Evolutionary conservation across 2,329 filamentous ascomycete species (phyloP).

Genomic region (Talaromyces pinophilus): DNA sequence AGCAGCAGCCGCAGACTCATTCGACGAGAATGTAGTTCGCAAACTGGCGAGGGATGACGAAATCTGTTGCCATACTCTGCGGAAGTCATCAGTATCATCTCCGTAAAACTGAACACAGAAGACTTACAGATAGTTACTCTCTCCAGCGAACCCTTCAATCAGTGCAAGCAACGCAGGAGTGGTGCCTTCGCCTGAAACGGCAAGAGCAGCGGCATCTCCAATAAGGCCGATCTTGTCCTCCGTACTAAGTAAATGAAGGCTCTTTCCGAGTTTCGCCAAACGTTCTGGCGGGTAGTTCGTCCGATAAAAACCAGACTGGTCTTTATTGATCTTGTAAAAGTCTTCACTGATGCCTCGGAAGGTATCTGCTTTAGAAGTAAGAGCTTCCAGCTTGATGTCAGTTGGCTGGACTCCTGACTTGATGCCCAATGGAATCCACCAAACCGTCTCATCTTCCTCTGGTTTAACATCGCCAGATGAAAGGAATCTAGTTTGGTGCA

Average conservation of each 20-base stretch:
- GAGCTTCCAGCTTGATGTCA: slow-evolving; percentile 64
- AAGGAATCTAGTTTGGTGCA: slow-evolving; percentile 87
- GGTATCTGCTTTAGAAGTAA: slow-evolving; percentile 75
- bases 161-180: slow-evolving; percentile 82
- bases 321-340: slow-evolving; percentile 93
- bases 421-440: slow-evolving; percentile 92
- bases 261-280: slow-evolving; percentile 74
- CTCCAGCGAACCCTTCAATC: slow-evolving; percentile 77
- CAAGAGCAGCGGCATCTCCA: slow-evolving; percentile 84
- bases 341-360: slow-evolving; percentile 67
- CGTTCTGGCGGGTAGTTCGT: slow-evolving; percentile 89
- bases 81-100: slow-evolving; percentile 26
- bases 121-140: slow-evolving; percentile 72
- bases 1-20: slow-evolving; percentile 68
- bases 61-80: slow-evolving; percentile 79
- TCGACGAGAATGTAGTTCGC: slow-evolving; percentile 80
- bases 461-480: slow-evolving; percentile 87
- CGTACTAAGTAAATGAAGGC: slow-evolving; percentile 72
- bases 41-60: slow-evolving; percentile 73
- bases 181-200: slow-evolving; percentile 80
- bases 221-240: slow-evolving; percentile 93
- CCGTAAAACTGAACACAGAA: not conserved
- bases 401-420: slow-evolving; percentile 70
- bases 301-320: slow-evolving; percentile 86
- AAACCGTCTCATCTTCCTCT: slow-evolving; percentile 86